Conservation (phyloP, 2,329 filamentous ascomycete genomes). For the Arthrocladium fulminans region DNA sequence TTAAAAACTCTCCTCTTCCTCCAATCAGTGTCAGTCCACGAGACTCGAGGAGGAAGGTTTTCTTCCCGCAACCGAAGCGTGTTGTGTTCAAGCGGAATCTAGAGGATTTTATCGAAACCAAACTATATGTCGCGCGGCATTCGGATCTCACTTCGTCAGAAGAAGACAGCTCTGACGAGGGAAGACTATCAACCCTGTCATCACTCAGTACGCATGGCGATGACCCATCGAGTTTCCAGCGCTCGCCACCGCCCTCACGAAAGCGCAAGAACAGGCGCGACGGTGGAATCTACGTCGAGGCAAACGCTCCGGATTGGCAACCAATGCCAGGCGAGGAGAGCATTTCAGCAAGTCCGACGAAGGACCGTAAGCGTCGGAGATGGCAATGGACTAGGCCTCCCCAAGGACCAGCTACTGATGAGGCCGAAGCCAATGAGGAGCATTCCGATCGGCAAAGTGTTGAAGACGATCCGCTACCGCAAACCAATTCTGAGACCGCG, state of each 20-base stretch:
- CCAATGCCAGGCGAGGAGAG: not conserved
- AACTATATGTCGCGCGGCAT: constrained; percentile 47
- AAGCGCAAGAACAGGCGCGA: constrained; percentile 13
- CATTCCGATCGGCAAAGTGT: too few species aligned
- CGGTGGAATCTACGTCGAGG: constrained; percentile 7
- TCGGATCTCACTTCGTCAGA: constrained; percentile 39
- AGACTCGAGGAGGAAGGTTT: constrained; percentile 31
- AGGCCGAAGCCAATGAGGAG: not conserved
- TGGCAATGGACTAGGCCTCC: constrained; percentile 18
- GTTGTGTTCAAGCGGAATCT: constrained; percentile 49
- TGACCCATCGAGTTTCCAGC: not conserved
- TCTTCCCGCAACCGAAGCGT: constrained; percentile 49
- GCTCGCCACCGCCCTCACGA: constrained; percentile 5
- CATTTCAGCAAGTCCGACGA: constrained; percentile 6
- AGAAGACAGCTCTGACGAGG: constrained; percentile 11
- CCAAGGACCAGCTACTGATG: not conserved
- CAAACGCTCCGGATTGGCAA: constrained; percentile 8
- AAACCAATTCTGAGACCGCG: too few species aligned
- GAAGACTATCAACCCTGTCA: not conserved
- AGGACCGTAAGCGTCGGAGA: constrained; percentile 16
- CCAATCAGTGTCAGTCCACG: constrained; percentile 29
- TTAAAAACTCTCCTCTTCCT: constrained; percentile 39
- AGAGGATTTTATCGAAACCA: constrained; percentile 51
- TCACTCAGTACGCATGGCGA: not conserved
- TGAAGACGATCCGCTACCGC: too few species aligned